Evolutionary conservation across 306 rosid species (phyloP), one percentile per base, ranked within the genome.

Genomic region (Prosopis cineraria): DNA sequence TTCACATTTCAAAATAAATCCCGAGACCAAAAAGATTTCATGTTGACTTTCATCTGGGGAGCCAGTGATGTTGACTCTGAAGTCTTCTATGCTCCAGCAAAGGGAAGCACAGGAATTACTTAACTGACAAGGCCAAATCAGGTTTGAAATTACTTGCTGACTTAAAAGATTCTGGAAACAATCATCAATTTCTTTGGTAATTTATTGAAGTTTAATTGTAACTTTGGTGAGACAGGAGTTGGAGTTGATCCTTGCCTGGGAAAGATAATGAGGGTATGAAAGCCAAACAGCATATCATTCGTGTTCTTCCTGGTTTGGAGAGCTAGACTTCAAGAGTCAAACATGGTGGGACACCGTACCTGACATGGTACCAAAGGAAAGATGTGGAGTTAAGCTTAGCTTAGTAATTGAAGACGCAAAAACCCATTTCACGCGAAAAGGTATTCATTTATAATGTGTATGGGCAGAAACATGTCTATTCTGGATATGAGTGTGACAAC

Each of bases 281-380:
- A 33, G 70, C 70, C 70, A 65, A 65, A 65, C 37, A 9, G 30
- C 70, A 65, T 9, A 20, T 37, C 16, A 10, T 36, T 10, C n/a
- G 20, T 65, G 41, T 29, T 36, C 47, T n/a, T 65, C 47, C 29
- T 34, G 72, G 22, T 72, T 17, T 63, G 47, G 48, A 33, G 74
- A 69, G 33, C 36, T 43, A 58, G 29, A 14, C 13, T 44, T 74
- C 25, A 25, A 36, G 60, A 25, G 77, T 76, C 87, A 76, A 71
- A 72, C 30, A 22, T 24, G 40, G 77, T 37, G 76, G 78, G 55
- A 16, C 87, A 66, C 53, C 39, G 60, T 36, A 70, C 17, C 5
- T 5, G 10, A 30, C 31, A 65, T 52, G 34, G 25, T 12, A 19
- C 3, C 40, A 34, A 34, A 34, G 45, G 69, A 64, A 64, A 64